Base-by-base conservation (phyloP, 768 basidiomycete species). In the Ramaria rubella region DNA sequence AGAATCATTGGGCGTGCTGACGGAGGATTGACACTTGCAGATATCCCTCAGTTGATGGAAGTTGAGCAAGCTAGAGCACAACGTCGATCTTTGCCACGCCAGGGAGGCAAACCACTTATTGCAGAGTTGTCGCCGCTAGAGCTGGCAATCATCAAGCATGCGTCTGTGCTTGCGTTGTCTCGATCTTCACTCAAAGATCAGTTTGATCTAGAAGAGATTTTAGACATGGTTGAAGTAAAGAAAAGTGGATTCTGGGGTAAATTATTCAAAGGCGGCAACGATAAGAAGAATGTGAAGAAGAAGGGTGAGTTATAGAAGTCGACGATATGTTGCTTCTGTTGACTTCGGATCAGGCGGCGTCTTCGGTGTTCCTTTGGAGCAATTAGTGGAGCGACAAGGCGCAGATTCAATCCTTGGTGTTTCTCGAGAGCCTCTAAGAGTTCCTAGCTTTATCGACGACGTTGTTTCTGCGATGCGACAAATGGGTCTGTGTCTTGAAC, bases 361-460 rank as follows among this genome's bases (percentile, higher is more conserved):
- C 29, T 99, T 99, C 69, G 85, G 90, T 54, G 83, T 98, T 54
- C 93, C 92, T 4, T 78, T 99, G 58, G 96, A 99, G 63, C 75
- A 93, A 27, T 75, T 99, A 43, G 95, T 95, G 26, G 94, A 98
- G 62, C 80, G 86, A 61, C 93, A 95, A 68, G 95, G 96, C 5
- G 85, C 90, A n/a, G 96, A 99, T 72, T 96, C 95, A 19, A 72
- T 93, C 61, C 82, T 90, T 52, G 96, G 95, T 19, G 90, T 91
- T 23, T 90, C 93, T 5, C 81, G 89, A 33, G 84, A 81, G 33
- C 82, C 91, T 6, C 66, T 99, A 60, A 79, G 91, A 62, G 86
- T 99, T 21, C 96, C 96, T 14, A 97, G 92, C 69, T 97, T 99
- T 68, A 90, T 99, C 57, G 96, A 99, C 68, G 96, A 99, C 66